Evolutionary conservation across 257 asterid species (phyloP), one percentile per base, ranked within the genome.

Genomic region (Salvia splendens): DNA sequence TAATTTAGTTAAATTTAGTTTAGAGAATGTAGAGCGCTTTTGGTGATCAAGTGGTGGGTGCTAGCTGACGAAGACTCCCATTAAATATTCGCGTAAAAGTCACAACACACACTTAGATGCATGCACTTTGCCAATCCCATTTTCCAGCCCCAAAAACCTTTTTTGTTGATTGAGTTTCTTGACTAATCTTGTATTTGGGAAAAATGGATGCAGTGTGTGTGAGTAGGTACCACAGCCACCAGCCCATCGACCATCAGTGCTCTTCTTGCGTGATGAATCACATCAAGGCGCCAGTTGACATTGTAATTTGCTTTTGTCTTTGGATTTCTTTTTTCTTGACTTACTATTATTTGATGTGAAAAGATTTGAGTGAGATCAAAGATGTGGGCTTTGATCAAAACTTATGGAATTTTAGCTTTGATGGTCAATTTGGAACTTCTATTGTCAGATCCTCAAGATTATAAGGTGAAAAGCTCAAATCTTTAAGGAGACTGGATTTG

Each of bases 241-340:
- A 70, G 67, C 79, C 75, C 6, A 75, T 62, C 17, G 88, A 66
- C 61, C 56, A 78, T 33, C 97, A 84, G 80, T 87, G 98, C 69
- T 84, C 95, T 78, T 87, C 96, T 10, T 75, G 80, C 56, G 87
- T 86, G 67, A 82, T 83, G 35, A 89, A 84, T 80, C 92, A 80
- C 80, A 86, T 92, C 91, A 86, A 77, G 76, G 97, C 98, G 53
- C 96, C 98, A 7, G 85, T 89, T 67, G 92, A 92, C 79, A 89
- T 89, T 35, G 97, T 89, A 87, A 70, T 49, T 53, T 32, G 17
- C 6, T 8, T 33, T 35, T 70, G 8, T 4, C 50, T 61, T 15
- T 64, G 43, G 57, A 10, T 6, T 16, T 12, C 28, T n/a, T 0
- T 36, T 0, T 36, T 8, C 17, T 15, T 24, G 28, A 8, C 32